These are phyloP conservation scores for Cryphonectria japonica DNA, from an alignment of 2,329 filamentous ascomycete genomes.

Conservation along the genomic window DNA sequence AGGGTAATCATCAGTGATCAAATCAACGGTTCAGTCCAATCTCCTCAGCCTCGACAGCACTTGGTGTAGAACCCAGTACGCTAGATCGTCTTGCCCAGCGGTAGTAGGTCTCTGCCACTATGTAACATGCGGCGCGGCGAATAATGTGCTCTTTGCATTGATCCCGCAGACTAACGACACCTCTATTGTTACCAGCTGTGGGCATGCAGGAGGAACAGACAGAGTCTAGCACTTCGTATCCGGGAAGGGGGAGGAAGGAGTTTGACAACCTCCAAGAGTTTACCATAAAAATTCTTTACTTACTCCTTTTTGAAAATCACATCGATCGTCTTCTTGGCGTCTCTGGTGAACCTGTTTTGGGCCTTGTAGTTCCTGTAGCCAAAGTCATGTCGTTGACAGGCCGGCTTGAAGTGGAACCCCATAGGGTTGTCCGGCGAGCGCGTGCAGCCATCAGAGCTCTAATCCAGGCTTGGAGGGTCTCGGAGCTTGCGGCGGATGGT, in stretches of 20 bases:
- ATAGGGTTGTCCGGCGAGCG: slow-evolving; percentile 48
- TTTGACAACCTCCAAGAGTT: not conserved
- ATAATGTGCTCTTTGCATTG: not conserved
- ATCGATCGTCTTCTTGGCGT: slow-evolving; percentile 50
- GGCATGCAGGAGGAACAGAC: not conserved
- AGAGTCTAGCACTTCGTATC: not conserved
- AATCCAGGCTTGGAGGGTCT: slow-evolving; percentile 45
- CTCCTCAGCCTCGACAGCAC: not conserved
- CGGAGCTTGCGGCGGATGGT: slow-evolving; percentile 43
- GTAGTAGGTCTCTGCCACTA: not conserved
- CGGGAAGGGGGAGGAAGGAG: not conserved
- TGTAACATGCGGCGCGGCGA: not conserved
- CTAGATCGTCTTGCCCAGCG: not conserved
- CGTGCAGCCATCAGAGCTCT: slow-evolving; percentile 49
- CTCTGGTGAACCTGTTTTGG: slow-evolving; percentile 51
- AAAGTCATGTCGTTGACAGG: slow-evolving; percentile 61
- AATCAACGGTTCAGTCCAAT: not conserved
- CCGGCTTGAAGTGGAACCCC: slow-evolving; percentile 47
- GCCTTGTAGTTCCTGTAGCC: slow-evolving; percentile 57
- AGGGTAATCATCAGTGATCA: not conserved
- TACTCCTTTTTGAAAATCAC: slow-evolving; percentile 53
- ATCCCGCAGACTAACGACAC: not conserved
- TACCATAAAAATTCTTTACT: slow-evolving; percentile 23
- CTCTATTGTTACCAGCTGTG: not conserved
- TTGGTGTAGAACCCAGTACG: not conserved